Conservation (phyloP, 2,329 filamentous ascomycete species). For the Calonectria honghensis region DNA sequence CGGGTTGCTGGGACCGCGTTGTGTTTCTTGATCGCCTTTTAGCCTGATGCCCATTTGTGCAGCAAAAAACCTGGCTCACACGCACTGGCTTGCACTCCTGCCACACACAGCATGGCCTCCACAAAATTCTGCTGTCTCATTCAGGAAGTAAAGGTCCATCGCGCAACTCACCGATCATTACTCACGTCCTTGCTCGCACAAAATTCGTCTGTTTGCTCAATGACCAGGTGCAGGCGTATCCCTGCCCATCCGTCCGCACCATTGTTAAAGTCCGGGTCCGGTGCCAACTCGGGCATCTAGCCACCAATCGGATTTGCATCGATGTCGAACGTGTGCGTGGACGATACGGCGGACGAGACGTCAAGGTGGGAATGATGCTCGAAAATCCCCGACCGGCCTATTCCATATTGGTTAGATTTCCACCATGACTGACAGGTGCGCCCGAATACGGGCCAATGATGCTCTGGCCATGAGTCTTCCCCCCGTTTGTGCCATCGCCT, state of each 20-base stretch:
- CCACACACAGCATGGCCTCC: background rate
- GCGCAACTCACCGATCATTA: background rate
- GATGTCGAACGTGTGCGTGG: slow-evolving; percentile 6
- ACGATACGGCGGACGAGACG: slow-evolving; percentile 7
- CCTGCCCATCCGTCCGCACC: slow-evolving; percentile 6
- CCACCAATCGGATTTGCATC: slow-evolving; percentile 7
- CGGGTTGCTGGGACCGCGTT: slow-evolving; percentile 1
- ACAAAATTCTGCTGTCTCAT: background rate
- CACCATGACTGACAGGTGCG: background rate
- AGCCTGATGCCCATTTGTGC: background rate
- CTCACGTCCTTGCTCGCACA: background rate
- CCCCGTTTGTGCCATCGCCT: background rate
- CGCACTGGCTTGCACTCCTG: background rate
- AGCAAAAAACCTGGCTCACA: background rate
- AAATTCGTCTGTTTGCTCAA: background rate
- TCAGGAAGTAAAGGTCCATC: background rate
- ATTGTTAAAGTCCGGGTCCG: slow-evolving; percentile 10
- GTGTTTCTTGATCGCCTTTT: background rate
- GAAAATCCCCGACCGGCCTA: slow-evolving; percentile 12
- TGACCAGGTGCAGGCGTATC: background rate
- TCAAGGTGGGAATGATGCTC: background rate
- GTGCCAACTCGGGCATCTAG: slow-evolving; percentile 6
- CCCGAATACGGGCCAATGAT: slow-evolving; percentile 5
- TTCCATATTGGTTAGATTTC: background rate
- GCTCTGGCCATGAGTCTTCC: background rate